Evolutionary conservation across 106 monocot genomes (phyloP), one percentile per base, ranked within the genome.

Genomic region (Dendrobium catenatum): DNA sequence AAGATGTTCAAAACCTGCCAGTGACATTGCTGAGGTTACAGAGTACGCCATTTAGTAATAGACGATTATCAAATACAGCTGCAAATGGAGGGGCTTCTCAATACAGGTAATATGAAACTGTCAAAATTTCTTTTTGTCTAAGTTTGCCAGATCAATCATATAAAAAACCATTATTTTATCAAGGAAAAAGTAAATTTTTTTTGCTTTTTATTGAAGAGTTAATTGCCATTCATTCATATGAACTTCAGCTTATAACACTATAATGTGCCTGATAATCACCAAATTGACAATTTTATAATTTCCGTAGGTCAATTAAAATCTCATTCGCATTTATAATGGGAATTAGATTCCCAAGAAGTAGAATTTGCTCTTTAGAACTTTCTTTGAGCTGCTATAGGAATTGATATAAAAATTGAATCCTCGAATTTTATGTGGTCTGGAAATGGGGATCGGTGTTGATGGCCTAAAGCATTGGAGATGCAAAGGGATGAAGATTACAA

Each of bases 1-100:
- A 95, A 76, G 95, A 99, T 33, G 95, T 99, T 58, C 80, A 84
- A 79, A 99, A 99, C 76, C 72, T 99, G 44, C 99, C 99, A 43
- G 99, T 99, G 26, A 93, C 93, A 72, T 86, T 99, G 67, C 73
- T 99, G 42, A 89, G 95, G 68, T 81, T 95, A 90, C 95, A 85
- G 43, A 99, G 88, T 83, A 68, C 85, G 80, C 82, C 72, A 47
- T 64, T 67, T 83, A 81, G 76, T 80, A 84, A 74, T 82, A 92
- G 97, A 64, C 81, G 80, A 1, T 27, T 49, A 51, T 3, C 81
- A 83, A 83, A 84, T 88, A 82, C 18, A 37, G 33, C n/a, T 46
- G 87, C 87, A 6, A 87, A 85, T 73, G 85, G 81, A 73, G 89
- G 87, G 55, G 82, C 79, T 73, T n/a, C 84, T 79, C 81, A 61